Conservation (phyloP, 768 basidiomycete genomes). For the Termitomyces sp. region DNA sequence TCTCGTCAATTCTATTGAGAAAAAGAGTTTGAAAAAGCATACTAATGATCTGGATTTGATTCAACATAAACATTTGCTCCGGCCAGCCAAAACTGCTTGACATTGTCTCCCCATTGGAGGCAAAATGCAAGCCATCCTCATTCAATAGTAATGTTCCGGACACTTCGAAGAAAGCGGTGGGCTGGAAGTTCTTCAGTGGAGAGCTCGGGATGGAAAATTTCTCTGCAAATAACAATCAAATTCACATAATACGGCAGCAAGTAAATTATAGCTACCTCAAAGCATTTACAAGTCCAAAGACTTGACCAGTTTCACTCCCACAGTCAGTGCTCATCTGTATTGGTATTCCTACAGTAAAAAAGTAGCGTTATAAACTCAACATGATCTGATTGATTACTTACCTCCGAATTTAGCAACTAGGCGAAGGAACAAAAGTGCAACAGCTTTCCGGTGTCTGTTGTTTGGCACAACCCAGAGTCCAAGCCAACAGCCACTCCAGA, state of each 20-base stretch:
- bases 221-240: neutral
- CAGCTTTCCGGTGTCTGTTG: neutral
- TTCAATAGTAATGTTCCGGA: neutral
- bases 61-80: neutral
- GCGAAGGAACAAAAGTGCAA: neutral
- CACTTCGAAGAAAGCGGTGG: neutral
- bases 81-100: neutral
- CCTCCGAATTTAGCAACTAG: neutral
- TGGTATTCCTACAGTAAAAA: neutral
- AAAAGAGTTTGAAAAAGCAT: neutral
- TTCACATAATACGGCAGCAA: neutral
- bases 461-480: conserved; percentile 5
- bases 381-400: neutral
- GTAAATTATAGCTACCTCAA: neutral
- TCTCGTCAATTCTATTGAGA: neutral
- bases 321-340: neutral
- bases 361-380: neutral
- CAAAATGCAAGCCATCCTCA: neutral
- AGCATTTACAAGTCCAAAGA: neutral
- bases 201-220: neutral
- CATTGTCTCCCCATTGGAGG: neutral
- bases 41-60: neutral
- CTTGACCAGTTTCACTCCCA: neutral
- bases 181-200: neutral
- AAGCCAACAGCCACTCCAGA: conserved; percentile 22